Base-by-base conservation (phyloP, 495 filamentous ascomycete genomes). In the Haplographium delicatum region DNA sequence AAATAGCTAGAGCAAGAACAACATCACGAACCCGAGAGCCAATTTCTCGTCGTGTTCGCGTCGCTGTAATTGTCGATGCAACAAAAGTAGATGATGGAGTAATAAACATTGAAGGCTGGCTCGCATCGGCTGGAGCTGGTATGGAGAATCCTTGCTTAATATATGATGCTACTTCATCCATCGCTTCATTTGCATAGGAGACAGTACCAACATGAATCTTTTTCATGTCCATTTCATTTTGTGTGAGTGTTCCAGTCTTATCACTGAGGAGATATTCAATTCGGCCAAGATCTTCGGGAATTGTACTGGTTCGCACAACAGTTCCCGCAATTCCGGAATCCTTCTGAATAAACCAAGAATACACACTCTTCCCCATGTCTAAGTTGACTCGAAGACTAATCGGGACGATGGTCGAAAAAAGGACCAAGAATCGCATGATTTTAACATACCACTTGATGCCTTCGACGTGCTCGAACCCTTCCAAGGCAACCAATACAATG, bases 351-450 rank as follows among this genome's bases (percentile, higher is more conserved):
- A 95, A 96, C 66, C 84, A 85, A 8, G 91, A 91, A 65, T 97
- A 99, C 0, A 95, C 89, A 15, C 84, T 85, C 68, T 99, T 99
- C 8, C 91, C 93, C 80, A 99, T 86, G 56, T 99, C 93, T 22
- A 99, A 69, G 55, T 99, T 99, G 45, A 99, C 93, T 13, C 93
- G 81, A 47, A 99, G 75, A 64, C 88, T 94, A 70, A 99, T 96
- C 6, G 94, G 94, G 38, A 99, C 93, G 62, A 99, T 97, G 1
- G 91, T 96, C 6, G 91, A 96, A 72, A 96, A 99, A n/a, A 99
- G 75, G 50, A 99, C 93, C 43, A 99, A 69, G 65, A 96, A 99
- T 31, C 89, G 83, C 76, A 93, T 89, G 56, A 97, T 94, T 41
- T 93, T 86, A 42, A 97, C 76, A 63, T 96, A 97, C 94, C 94